Base-by-base conservation (phyloP, 23 red algal genomes). In the Chondrus crispus region DNA sequence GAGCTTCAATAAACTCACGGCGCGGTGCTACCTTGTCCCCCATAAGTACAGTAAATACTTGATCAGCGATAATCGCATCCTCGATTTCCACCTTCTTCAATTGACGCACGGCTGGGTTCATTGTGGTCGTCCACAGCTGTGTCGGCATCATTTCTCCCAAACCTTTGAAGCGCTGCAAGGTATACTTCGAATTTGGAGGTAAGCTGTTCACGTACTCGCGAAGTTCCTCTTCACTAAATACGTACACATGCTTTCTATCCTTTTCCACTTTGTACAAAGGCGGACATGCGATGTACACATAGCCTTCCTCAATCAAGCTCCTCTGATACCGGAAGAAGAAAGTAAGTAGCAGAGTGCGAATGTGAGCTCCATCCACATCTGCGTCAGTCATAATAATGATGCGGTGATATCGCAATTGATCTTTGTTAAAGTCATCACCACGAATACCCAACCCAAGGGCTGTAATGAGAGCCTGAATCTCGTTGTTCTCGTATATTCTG, bases 341-440 rank as follows among this genome's bases (percentile, higher is more conserved):
- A 22, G 97, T 99, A 19, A 99, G 79, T 36, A 99, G 89, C 30
- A 99, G 73, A 16, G 97, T 99, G 51, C 97, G 93, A 68, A 99
- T 99, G 66, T 99, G 97, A 35, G 97, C 97, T 1, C 97, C 97
- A 85, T 99, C 97, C 40, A 95, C 74, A 64, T 99, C 97, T n/a
- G 97, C 97, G 84, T 99, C 97, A 10, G 94, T 99, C 97, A 99
- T 96, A 60, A 99, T 99, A 42, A 99, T 96, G 37, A 99, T 92
- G 32, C 97, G 91, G 52, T 95, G 78, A 60, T 99, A 99, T 24
- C 97, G 91, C 73, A 99, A 85, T 80, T 84, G 60, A 48, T 47
- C 66, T 32, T 80, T 45, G n/a, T 92, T 90, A 62, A 99, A 96
- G 36, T 89, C 94, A 2, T 96, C 93, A 32, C 93, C 97, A 16